These are phyloP conservation scores for Porogramme epimiltina DNA, from an alignment of 1,284 basidiomycete species.

Conservation along the genomic window DNA sequence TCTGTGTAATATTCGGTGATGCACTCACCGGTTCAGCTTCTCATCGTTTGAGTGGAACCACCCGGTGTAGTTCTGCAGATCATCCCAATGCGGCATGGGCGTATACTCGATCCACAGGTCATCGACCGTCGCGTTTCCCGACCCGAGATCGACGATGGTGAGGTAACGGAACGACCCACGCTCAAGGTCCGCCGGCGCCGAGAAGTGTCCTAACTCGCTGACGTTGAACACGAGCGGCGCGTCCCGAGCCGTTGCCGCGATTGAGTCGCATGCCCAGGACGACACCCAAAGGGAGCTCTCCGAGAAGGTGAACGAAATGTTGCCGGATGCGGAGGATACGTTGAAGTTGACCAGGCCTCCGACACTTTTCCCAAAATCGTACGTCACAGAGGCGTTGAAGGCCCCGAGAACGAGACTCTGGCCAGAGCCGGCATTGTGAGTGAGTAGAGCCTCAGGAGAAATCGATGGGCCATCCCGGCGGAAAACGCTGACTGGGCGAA, in stretches of 20 bases:
- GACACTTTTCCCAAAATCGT: constrained; percentile 20
- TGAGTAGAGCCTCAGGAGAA: constrained; percentile 3
- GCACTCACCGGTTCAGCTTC: constrained; percentile 12
- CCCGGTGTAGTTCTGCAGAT: constrained; percentile 11
- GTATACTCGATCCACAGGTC: constrained; percentile 17
- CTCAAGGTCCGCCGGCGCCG: constrained; percentile 10
- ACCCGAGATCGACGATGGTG: constrained; percentile 11
- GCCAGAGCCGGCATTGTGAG: not conserved
- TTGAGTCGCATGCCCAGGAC: constrained; percentile 10
- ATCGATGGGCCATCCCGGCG: constrained; percentile 7
- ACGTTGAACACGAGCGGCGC: constrained; percentile 14
- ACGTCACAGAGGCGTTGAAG: constrained; percentile 15
- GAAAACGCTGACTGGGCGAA: constrained; percentile 13
- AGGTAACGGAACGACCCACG: constrained; percentile 18
- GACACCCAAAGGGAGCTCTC: constrained; percentile 20
- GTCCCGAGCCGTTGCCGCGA: constrained; percentile 7
- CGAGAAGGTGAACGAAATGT: constrained; percentile 15
- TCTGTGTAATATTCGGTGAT: not conserved
- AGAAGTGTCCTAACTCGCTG: constrained; percentile 1
- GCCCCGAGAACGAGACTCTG: not conserved
- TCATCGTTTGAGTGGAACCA: constrained; percentile 20
- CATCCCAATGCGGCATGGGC: constrained; percentile 18
- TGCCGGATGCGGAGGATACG: constrained; percentile 4
- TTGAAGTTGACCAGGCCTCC: constrained; percentile 12
- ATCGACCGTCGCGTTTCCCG: not conserved